These are phyloP conservation scores for Moricandia moricandioides DNA, from an alignment of 345 rosid species.

Conservation along the genomic window DNA sequence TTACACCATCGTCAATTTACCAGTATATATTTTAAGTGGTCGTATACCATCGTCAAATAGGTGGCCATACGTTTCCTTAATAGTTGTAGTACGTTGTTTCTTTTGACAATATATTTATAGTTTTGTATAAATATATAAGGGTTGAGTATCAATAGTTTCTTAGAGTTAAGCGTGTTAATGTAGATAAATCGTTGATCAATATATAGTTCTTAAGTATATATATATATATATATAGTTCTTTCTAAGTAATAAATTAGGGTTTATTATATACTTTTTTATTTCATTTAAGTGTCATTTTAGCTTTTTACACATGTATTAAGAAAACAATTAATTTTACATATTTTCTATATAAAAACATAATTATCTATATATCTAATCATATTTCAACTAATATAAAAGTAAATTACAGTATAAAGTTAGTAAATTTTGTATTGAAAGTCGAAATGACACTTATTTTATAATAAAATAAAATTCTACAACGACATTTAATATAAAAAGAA, in stretches of 20 bases:
- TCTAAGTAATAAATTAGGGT: neutral
- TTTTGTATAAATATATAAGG: neutral
- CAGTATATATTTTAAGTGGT: neutral
- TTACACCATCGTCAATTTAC: no score
- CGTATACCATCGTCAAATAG: neutral
- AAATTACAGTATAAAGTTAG: no score
- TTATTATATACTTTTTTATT: neutral
- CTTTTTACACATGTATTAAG: no score
- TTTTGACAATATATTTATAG: neutral
- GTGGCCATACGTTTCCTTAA: neutral
- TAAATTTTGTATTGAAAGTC: no score
- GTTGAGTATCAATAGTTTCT: neutral
- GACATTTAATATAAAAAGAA: no score
- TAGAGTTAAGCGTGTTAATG: neutral
- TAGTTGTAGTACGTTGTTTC: neutral
- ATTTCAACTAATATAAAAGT: no score
- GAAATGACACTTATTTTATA: no score
- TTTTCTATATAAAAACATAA: no score
- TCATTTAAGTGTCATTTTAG: no score
- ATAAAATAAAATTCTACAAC: no score
- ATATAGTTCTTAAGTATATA: neutral
- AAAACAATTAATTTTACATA: no score
- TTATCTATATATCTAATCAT: no score
- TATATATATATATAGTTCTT: neutral
- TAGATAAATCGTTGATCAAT: neutral